Evolutionary conservation across 164 flowering plant species (phyloP).

Genomic region (Cinnamomum chago): DNA sequence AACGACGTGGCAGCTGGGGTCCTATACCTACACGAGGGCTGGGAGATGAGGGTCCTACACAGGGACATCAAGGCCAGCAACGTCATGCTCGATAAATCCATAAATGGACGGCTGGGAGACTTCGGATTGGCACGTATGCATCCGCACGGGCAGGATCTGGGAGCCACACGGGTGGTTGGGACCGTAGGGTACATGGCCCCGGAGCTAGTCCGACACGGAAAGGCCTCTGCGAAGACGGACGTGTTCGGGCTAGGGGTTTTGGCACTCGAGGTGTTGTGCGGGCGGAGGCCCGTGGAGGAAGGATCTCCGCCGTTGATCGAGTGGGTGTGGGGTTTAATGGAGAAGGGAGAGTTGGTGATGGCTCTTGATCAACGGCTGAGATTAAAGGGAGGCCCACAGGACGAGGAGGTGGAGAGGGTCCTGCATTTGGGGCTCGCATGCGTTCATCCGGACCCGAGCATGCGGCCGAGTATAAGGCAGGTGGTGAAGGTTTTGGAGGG

Average conservation of each 20-base stretch:
- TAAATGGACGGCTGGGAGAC: conserved; percentile 42
- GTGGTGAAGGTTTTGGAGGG: conserved; percentile 36
- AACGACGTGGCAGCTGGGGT: conserved; percentile 40
- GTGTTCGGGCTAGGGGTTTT: conserved; percentile 47
- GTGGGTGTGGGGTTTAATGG: conserved; percentile 37
- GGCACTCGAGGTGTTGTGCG: conserved; percentile 40
- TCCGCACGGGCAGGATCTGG: conserved; percentile 19
- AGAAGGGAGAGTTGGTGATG: conserved; percentile 20
- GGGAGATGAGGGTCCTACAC: conserved; percentile 47
- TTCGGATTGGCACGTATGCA: conserved; percentile 45
- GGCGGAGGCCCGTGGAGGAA: conserved; percentile 36
- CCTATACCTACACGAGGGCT: conserved; percentile 47
- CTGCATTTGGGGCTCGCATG: conserved; percentile 42
- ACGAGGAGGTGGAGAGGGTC: conserved; percentile 27
- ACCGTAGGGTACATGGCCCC: conserved; percentile 55
- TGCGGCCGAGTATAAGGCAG: conserved; percentile 42
- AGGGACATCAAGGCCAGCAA: conserved; percentile 55
- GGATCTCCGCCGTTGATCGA: conserved; percentile 35
- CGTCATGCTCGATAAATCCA: conserved; percentile 45
- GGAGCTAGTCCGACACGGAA: conserved; percentile 27
- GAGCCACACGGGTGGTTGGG: conserved; percentile 39
- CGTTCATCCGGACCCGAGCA: conserved; percentile 26
- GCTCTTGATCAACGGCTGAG: conserved; percentile 34
- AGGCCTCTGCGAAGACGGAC: conserved; percentile 35
- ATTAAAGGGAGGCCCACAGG: conserved; percentile 16